phyloP scores from a whole-genome alignment of 1,139 yeast species.

The Maudiozyma humilis region DNA sequence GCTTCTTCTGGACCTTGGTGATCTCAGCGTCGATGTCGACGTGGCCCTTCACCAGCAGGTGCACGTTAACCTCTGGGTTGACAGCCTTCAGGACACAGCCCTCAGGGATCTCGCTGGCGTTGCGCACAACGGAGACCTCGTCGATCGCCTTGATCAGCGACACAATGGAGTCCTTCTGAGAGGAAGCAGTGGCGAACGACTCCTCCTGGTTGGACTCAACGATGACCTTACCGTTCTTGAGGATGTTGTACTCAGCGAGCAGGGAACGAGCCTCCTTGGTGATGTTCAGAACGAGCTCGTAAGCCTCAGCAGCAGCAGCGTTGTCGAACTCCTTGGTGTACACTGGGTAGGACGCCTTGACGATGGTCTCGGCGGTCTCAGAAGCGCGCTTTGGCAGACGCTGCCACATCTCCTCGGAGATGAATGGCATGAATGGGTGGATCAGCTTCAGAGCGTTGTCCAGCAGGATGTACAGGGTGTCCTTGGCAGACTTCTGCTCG shows the following conservation, averaged over 20 bases:
- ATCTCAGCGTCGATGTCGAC: conserved; percentile 89
- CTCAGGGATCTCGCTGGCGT: conserved; percentile 55
- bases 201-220: conserved; percentile 56
- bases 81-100: conserved; percentile 87
- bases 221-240: conserved; percentile 78
- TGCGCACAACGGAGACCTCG: conserved; percentile 53
- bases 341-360: conserved; percentile 71
- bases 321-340: conserved; percentile 53
- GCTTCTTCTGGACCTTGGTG: conserved; percentile 68
- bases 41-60: conserved; percentile 86
- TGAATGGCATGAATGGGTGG: conserved; percentile 97
- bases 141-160: conserved; percentile 88
- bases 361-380: conserved; percentile 64
- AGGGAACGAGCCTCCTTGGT: conserved; percentile 90
- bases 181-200: conserved; percentile 45
- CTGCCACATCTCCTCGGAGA: conserved; percentile 98
- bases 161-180: conserved; percentile 76
- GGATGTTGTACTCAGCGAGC: conserved; percentile 78
- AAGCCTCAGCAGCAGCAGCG: conserved; percentile 56
- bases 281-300: conserved; percentile 75
- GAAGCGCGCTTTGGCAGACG: conserved; percentile 83
- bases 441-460: conserved; percentile 87
- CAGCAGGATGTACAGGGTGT: conserved; percentile 85
- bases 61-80: conserved; percentile 74
- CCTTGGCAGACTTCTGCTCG: conserved; percentile 84